Evolutionary conservation across 2,329 filamentous ascomycete species (phyloP).

Genomic region (Aspergillus quadrilineatus): DNA sequence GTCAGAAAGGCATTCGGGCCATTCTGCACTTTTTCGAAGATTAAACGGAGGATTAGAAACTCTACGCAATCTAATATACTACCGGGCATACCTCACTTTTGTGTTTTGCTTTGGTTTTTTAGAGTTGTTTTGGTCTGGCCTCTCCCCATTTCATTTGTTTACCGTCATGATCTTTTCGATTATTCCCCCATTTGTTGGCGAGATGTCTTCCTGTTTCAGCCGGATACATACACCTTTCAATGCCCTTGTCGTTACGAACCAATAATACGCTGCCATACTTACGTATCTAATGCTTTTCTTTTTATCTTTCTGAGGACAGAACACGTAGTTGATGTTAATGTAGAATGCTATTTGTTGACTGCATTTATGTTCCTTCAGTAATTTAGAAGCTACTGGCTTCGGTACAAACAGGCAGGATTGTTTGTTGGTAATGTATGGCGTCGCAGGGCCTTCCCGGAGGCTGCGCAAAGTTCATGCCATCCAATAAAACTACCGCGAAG

Average conservation of each 20-base stretch:
- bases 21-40: slow-evolving; percentile 87
- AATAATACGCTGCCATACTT: not conserved
- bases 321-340: no score
- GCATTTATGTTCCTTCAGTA: not conserved
- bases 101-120: slow-evolving; percentile 2
- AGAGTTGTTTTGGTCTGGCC: not conserved
- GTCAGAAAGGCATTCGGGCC: slow-evolving; percentile 77
- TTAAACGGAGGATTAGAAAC: slow-evolving; percentile 21
- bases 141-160: slow-evolving; percentile 6
- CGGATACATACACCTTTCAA: not conserved
- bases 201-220: not conserved
- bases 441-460: no score
- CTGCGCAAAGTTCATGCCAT: no score
- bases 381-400: no score
- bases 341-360: no score
- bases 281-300: no score
- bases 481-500: no score
- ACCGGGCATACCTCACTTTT: slow-evolving; percentile 1
- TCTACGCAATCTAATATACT: not conserved
- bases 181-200: slow-evolving; percentile 1
- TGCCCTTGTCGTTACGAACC: not conserved
- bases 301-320: not conserved
- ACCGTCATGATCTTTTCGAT: not conserved
- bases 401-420: no score
- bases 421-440: no score